A percentile compares a stretch with the other conserved stretches of the same genome.
Conservation (phyloP, 1,284 basidiomycete species). For the Rugosomyces carneus region DNA sequence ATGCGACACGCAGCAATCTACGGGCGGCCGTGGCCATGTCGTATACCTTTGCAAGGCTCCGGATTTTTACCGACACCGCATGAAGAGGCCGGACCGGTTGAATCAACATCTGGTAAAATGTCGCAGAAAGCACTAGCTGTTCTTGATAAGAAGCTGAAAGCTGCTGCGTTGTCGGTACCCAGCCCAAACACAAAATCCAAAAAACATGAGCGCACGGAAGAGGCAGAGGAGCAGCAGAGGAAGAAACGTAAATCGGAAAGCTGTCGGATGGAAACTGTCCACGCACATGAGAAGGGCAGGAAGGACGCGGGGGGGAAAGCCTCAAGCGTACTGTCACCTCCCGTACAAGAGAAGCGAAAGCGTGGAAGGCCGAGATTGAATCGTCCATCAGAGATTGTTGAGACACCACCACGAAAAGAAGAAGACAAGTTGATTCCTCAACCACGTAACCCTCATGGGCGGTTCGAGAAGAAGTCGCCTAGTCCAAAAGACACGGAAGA, state of each 20-base stretch:
- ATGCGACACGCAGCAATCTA: slow-evolving; percentile 75
- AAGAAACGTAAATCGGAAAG: slow-evolving; percentile 40
- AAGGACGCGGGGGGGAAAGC: slow-evolving; percentile 8
- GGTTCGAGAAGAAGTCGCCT: slow-evolving; percentile 36
- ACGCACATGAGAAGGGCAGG: slow-evolving; percentile 10
- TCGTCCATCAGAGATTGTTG: slow-evolving; percentile 19
- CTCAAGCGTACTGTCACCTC: slow-evolving; percentile 9
- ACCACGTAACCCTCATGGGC: slow-evolving; percentile 44
- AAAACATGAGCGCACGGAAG: slow-evolving; percentile 27
- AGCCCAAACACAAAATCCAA: slow-evolving; percentile 20
- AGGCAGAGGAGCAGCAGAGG: slow-evolving; percentile 31
- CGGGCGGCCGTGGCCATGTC: slow-evolving; percentile 59
- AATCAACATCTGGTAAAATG: slow-evolving; percentile 35
- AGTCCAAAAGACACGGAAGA: slow-evolving; percentile 34
- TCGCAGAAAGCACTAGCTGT: slow-evolving; percentile 43
- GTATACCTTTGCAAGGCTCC: slow-evolving; percentile 45
- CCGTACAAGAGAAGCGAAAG: slow-evolving; percentile 26
- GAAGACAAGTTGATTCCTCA: slow-evolving; percentile 21
- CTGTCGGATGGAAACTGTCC: slow-evolving; percentile 8
- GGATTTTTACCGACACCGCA: slow-evolving; percentile 43
- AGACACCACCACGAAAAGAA: slow-evolving; percentile 19
- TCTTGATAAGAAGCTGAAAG: slow-evolving; percentile 49
- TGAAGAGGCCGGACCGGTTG: slow-evolving; percentile 44
- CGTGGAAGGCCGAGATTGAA: slow-evolving; percentile 32
- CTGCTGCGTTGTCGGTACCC: slow-evolving; percentile 27